Percentiles rank a stretch among this genome's conserved stretches.
Evolutionary conservation across 2,329 filamentous ascomycete species (phyloP).

Genomic region (Elsinoe fawcettii): DNA sequence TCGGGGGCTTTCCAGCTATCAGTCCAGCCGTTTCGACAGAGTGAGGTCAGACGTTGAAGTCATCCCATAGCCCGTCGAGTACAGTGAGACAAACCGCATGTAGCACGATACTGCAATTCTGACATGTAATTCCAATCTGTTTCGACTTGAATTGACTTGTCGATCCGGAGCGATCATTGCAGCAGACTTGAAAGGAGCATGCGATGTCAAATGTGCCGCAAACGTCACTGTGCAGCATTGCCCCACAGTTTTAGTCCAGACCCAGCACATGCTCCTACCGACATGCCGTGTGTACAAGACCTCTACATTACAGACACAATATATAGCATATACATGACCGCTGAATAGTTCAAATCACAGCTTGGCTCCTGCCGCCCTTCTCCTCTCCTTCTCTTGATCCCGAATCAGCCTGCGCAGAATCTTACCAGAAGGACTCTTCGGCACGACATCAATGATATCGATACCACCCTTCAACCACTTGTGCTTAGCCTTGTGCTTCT

Average conservation of each 20-base stretch:
- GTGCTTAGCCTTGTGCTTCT: constrained; percentile 53
- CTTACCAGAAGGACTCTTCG: constrained; percentile 54
- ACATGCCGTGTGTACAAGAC: background rate
- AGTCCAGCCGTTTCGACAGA: constrained; percentile 8
- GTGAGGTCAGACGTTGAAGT: constrained; percentile 6
- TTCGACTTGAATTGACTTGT: background rate
- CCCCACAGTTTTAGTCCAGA: background rate
- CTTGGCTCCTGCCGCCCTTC: constrained; percentile 17
- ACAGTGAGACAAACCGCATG: background rate
- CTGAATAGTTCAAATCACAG: constrained; percentile 9
- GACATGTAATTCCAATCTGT: background rate
- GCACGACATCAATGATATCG: constrained; percentile 44
- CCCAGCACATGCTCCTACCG: background rate
- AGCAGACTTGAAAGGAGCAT: constrained; percentile 5
- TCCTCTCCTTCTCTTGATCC: constrained; percentile 63
- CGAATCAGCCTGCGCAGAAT: constrained; percentile 55
- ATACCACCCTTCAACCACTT: constrained; percentile 57
- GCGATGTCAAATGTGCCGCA: background rate
- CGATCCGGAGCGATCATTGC: background rate
- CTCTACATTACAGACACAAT: background rate
- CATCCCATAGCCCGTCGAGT: background rate
- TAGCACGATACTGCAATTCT: background rate
- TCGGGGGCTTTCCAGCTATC: background rate
- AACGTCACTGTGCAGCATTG: constrained; percentile 6
- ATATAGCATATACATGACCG: background rate